These are phyloP conservation scores for Colletotrichum ledebouriae DNA, from an alignment of 2,329 filamentous ascomycete genomes.

Conservation along the genomic window DNA sequence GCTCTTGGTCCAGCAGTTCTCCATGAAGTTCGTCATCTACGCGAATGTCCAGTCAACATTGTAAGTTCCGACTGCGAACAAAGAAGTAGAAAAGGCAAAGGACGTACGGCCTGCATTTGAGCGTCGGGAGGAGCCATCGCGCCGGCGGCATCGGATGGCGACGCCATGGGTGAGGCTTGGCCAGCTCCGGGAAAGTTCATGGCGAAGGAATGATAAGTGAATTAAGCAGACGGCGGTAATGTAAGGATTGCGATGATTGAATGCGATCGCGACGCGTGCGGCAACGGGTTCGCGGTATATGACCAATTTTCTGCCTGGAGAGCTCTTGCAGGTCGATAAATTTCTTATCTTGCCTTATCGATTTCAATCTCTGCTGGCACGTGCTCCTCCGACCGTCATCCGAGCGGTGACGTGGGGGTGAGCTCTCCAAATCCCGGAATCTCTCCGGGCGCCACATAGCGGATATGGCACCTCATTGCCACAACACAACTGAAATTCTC, in stretches of 20 bases:
- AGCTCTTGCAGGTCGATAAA: slow-evolving; percentile 50
- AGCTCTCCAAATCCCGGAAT: neutral
- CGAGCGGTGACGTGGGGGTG: slow-evolving; percentile 17
- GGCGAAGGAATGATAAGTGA: neutral
- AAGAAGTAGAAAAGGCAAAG: neutral
- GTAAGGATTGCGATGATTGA: neutral
- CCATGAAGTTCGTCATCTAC: slow-evolving; percentile 87
- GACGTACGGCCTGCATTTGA: slow-evolving; percentile 63
- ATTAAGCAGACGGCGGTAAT: neutral
- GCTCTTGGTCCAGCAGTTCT: slow-evolving; percentile 91
- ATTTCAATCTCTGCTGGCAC: slow-evolving; percentile 3
- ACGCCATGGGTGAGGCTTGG: slow-evolving; percentile 14
- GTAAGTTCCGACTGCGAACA: no score
- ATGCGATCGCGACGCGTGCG: slow-evolving; percentile 31
- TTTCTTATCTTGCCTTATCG: slow-evolving; percentile 40
- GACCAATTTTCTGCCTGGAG: slow-evolving; percentile 55
- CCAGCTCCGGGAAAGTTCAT: slow-evolving; percentile 57
- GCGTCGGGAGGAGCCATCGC: slow-evolving; percentile 61
- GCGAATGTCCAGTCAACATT: neutral
- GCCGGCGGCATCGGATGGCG: slow-evolving; percentile 45
- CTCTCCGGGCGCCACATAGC: slow-evolving; percentile 6
- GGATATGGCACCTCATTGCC: no score
- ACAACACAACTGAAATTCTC: no score
- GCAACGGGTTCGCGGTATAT: slow-evolving; percentile 27
- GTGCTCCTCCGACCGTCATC: slow-evolving; percentile 27